A percentile compares a stretch with the other conserved stretches of the same genome.
Evolutionary conservation across 1,284 basidiomycete species (phyloP).

Genomic region (Malassezia psittaci): DNA sequence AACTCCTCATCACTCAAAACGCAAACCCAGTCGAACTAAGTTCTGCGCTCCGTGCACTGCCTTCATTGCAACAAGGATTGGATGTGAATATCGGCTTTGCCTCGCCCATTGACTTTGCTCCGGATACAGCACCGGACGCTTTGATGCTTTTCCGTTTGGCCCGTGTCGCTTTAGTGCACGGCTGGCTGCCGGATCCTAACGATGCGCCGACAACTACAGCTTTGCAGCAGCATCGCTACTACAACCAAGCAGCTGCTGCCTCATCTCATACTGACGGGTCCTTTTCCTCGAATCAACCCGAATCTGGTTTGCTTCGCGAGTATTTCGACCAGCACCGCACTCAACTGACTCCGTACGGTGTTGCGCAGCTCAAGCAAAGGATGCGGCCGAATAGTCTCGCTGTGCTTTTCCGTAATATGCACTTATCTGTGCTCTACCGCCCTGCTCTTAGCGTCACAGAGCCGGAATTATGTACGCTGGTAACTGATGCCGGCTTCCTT

Average conservation of each 20-base stretch:
- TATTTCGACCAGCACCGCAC: constrained; percentile 63
- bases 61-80: constrained; percentile 62
- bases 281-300: constrained; percentile 26
- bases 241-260: constrained; percentile 57
- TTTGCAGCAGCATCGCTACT: constrained; percentile 51
- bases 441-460: constrained; percentile 17
- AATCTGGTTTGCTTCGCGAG: constrained; percentile 15
- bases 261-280: constrained; percentile 67
- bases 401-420: constrained; percentile 77
- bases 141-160: constrained; percentile 73
- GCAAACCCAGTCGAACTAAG: constrained; percentile 53
- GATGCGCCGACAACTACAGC: constrained; percentile 56
- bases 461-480: constrained; percentile 61
- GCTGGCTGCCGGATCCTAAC: constrained; percentile 76
- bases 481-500: constrained; percentile 69
- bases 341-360: constrained; percentile 71
- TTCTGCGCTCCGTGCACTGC: constrained; percentile 68
- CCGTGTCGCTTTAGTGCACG: constrained; percentile 70
- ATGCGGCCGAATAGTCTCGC: constrained; percentile 52
- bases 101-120: constrained; percentile 23
- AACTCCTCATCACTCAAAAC: constrained; percentile 59
- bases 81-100: constrained; percentile 33
- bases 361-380: constrained; percentile 52
- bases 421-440: constrained; percentile 69
- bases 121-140: constrained; percentile 48